Percentiles rank a stretch among this genome's conserved stretches.
Conservation (phyloP, 129 eudicot genomes). For the Daucus carota region DNA sequence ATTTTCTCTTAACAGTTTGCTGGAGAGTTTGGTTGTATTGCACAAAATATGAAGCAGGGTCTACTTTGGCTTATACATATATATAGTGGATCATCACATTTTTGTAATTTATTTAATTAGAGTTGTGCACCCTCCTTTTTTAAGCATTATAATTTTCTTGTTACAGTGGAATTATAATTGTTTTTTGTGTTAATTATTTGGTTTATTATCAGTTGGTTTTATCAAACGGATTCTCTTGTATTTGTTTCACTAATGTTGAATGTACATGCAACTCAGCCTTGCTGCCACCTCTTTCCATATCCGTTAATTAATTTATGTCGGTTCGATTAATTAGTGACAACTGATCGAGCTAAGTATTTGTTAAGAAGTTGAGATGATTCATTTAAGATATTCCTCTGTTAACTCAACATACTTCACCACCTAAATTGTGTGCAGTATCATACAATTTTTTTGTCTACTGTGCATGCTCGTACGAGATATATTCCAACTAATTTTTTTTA, state of each 20-base stretch:
- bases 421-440: no score
- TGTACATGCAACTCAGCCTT: not conserved
- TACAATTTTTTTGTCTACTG: no score
- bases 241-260: not conserved
- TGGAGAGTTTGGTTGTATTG: not conserved
- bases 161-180: not conserved
- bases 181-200: not conserved
- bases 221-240: not conserved
- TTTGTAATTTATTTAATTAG: not conserved
- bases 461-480: no score
- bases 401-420: no score
- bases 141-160: constrained; percentile 1
- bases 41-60: constrained; percentile 1
- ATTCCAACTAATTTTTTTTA: no score
- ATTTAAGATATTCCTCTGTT: no score
- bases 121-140: not conserved
- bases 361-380: no score
- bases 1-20: constrained; percentile 1
- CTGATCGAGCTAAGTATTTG: no score
- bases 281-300: not conserved
- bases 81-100: constrained; percentile 19
- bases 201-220: not conserved
- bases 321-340: no score
- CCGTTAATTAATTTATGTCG: no score
- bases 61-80: constrained; percentile 29